Base-by-base conservation (phyloP, 148 eudicot genomes). In the Arctostaphylos glauca region DNA sequence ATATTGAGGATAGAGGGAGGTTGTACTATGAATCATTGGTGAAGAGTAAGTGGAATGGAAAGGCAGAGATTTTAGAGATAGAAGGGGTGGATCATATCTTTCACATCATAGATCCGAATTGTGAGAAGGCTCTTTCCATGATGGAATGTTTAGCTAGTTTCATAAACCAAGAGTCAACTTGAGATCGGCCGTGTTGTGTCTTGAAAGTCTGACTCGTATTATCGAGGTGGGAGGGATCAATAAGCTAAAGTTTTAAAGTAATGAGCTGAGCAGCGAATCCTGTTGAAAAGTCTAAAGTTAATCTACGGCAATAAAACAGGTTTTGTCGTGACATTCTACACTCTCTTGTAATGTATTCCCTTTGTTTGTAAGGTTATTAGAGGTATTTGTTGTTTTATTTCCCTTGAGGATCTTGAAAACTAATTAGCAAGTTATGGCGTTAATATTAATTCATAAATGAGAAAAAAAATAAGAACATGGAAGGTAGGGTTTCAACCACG, bases 61-160 rank as follows among this genome's bases (percentile, higher is more conserved):
- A 66, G 14, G 90, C 50, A 1, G 85, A 89, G 88, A 55, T 80
- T 31, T 21, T 64, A 73, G 86, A 80, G 48, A 67, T 84, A 19
- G 14, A 84, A 75, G 90, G 86, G 7, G 80, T 86, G 76, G 88
- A 88, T 43, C 91, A 89, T 80, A 90, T 87, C 13, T 89, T 89
- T 54, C 87, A 87, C 49, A 80, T 89, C n/a, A 86, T 89, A 68
- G 80, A 88, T 41, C 85, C 85, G 31, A 47, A 12, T 62, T 74
- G 87, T 86, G 84, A 81, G 1, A 79, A 88, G 79, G 86, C 89
- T 41, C 6, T 84, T 8, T 76, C 84, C 44, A 66, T 88, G 86
- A 79, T 83, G 18, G 79, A 46, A 7, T 48, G 78, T 13, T 8
- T 89, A 50, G 85, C 74, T 49, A 81, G 76, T 31, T 89, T 88